phyloP scores from a whole-genome alignment of 2,329 filamentous ascomycete genomes.

The Mariannaea sp. region DNA sequence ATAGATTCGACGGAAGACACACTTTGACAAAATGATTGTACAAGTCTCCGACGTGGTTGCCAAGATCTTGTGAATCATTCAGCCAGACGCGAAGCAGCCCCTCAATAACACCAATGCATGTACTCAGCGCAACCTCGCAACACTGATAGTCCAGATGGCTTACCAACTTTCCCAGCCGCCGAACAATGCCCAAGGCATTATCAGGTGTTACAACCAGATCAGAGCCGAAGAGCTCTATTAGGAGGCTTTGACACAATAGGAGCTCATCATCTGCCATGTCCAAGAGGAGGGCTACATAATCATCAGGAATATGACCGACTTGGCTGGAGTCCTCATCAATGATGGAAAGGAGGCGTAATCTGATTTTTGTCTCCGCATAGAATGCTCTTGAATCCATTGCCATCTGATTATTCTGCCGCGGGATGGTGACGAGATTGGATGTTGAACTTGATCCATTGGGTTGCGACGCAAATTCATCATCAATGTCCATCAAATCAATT shows the following conservation, averaged over 20 bases:
- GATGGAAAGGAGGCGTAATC: constrained; percentile 51
- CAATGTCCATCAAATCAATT: constrained; percentile 68
- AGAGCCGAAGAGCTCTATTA: constrained; percentile 58
- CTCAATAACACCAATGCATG: constrained; percentile 70
- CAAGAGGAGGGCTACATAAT: constrained; percentile 56
- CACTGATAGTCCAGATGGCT: constrained; percentile 65
- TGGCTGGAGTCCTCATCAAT: constrained; percentile 51
- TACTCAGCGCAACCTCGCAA: constrained; percentile 73
- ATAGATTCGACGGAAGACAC: constrained; percentile 67
- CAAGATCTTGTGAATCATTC: constrained; percentile 61
- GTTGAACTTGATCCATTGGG: constrained; percentile 51
- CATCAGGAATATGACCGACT: constrained; percentile 54
- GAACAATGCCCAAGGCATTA: constrained; percentile 53
- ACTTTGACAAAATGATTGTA: constrained; percentile 78
- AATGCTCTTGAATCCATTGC: constrained; percentile 52
- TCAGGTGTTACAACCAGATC: constrained; percentile 56
- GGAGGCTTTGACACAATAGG: constrained; percentile 54
- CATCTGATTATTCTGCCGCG: constrained; percentile 52
- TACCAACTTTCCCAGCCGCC: constrained; percentile 57
- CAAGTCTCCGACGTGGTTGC: constrained; percentile 71
- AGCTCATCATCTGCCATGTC: constrained; percentile 58
- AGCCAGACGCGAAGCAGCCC: constrained; percentile 68
- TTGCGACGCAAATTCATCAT: constrained; percentile 67
- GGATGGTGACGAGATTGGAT: constrained; percentile 47
- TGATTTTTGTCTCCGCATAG: constrained; percentile 51